Conservation (phyloP, 306 rosid genomes). For the Begonia peltatifolia region DNA sequence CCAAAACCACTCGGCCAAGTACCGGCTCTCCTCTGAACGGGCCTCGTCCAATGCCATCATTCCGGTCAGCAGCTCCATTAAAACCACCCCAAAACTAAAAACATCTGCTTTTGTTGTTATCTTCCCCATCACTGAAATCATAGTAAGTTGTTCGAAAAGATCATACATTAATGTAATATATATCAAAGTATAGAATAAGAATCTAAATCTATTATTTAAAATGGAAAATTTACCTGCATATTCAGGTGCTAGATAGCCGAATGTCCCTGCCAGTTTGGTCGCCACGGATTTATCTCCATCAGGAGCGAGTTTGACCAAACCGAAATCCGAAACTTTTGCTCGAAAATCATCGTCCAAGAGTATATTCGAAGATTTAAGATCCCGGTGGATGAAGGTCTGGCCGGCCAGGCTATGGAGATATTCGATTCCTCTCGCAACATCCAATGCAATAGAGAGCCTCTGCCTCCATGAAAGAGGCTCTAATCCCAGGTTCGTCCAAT, state of each 20-base stretch:
- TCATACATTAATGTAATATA: too few relatives aligned
- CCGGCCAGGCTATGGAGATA: conserved; percentile 63
- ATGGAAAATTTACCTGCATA: conserved; percentile 41
- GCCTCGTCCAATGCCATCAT: conserved; percentile 61
- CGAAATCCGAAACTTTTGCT: conserved; percentile 75
- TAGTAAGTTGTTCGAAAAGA: neutral
- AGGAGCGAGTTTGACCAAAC: conserved; percentile 76
- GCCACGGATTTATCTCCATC: conserved; percentile 51
- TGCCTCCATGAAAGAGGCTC: conserved; percentile 59
- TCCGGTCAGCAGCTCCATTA: conserved; percentile 75
- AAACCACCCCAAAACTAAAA: conserved; percentile 68
- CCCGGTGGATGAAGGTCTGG: conserved; percentile 64
- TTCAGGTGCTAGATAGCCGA: conserved; percentile 89
- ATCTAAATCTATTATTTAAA: neutral
- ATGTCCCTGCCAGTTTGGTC: conserved; percentile 75
- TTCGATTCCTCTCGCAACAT: conserved; percentile 75
- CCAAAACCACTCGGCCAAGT: conserved; percentile 77
- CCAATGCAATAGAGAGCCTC: conserved; percentile 67
- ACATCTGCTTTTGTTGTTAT: conserved; percentile 77
- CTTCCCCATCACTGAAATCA: conserved; percentile 72
- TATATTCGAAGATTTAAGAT: conserved; percentile 79
- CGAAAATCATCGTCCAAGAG: conserved; percentile 53
- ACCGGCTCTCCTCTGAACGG: conserved; percentile 67
- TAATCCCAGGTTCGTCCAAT: conserved; percentile 50
- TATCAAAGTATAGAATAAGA: too few relatives aligned